Evolutionary conservation across 2,329 filamentous ascomycete species (phyloP), one percentile per base, ranked within the genome.

Genomic region (Colletotrichum liaoningense): DNA sequence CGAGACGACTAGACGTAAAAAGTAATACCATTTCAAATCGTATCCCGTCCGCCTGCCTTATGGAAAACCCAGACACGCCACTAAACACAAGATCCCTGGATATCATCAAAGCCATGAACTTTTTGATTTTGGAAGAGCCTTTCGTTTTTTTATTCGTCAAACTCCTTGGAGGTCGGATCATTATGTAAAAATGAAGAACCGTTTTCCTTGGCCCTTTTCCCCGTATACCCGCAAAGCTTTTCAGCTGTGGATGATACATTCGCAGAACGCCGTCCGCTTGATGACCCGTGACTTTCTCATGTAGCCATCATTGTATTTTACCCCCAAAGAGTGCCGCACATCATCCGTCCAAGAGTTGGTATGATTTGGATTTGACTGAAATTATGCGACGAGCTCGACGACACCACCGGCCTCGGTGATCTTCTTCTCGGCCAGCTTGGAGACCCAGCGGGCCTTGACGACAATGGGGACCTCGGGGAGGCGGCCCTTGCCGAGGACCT

Each of bases 401-500:
- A 98, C 94, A 88, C 96, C 96, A 86, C 97, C 97, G 82, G 95
- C 96, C 87, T 97, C 95, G 86, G 94, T 97, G 88, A 99, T 98
- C 94, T 99, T 99, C 89, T 94, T 91, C 93, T 99, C 97, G 79
- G 97, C 97, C 86, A 98, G 93, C 85, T 94, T 93, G 91, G 93
- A 95, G 88, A 99, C 94, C 90, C 95, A 98, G 85, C 97, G 91
- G 80, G 97, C 96, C 84, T 94, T 94, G 79, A 99, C 95, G 82
- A 99, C 94, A 82, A 99, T 87, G 79, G 97, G 97, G 82, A 98
- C 91, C 83, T 96, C 90, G 83, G 97, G 96, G 82, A 98, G 90
- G 84, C 96, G 93, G 87, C 97, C 97, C 93, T 99, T 99, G 86
- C 97, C 97, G 84, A 99, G 94, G 79, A 99, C 92, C 91, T 99